Percentiles rank a stretch among this genome's conserved stretches.
Evolutionary conservation across 176 grass and related monocot species (phyloP).

Genomic region (Oryza longistaminata): DNA sequence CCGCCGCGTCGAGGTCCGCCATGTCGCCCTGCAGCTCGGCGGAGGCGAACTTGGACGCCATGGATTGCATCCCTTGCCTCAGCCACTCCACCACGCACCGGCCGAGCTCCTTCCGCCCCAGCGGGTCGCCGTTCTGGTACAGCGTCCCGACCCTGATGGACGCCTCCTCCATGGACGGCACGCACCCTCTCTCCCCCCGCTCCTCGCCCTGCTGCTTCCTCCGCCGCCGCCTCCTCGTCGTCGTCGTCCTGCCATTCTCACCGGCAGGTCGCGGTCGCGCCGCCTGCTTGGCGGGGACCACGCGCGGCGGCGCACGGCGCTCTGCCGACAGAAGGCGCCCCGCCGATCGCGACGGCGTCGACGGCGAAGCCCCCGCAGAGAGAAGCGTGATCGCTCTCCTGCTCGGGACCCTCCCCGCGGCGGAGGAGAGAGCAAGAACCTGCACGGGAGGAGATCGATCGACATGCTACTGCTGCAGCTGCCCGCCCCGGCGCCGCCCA

Average conservation of each 20-base stretch:
- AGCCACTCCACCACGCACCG: constrained; percentile 79
- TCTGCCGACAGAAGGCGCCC: constrained; percentile 22
- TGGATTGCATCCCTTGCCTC: constrained; percentile 77
- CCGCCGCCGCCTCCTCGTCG: constrained; percentile 16
- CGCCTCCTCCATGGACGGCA: constrained; percentile 68
- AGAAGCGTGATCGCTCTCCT: constrained; percentile 13
- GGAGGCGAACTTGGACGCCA: constrained; percentile 72
- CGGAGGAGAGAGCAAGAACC: constrained; percentile 30
- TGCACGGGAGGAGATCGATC: constrained; percentile 27
- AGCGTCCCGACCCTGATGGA: constrained; percentile 69
- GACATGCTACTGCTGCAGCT: constrained; percentile 29
- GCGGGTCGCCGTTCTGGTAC: constrained; percentile 74
- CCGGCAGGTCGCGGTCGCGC: background rate
- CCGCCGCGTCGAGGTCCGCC: constrained; percentile 36
- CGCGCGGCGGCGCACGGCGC: constrained; percentile 9
- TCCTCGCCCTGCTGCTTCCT: constrained; percentile 38
- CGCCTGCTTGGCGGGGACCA: constrained; percentile 22
- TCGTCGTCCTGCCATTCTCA: background rate
- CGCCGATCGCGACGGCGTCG: constrained; percentile 15
- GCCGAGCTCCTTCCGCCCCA: constrained; percentile 80
- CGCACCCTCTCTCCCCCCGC: constrained; percentile 44
- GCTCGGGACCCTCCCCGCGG: constrained; percentile 18
- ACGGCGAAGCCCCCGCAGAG: constrained; percentile 24
- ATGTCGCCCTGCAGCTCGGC: constrained; percentile 75
- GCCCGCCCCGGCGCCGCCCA: background rate